Percentiles rank a stretch among this genome's conserved stretches.
Conservation (phyloP, 495 filamentous ascomycete species). For the Penicillium angulare region DNA sequence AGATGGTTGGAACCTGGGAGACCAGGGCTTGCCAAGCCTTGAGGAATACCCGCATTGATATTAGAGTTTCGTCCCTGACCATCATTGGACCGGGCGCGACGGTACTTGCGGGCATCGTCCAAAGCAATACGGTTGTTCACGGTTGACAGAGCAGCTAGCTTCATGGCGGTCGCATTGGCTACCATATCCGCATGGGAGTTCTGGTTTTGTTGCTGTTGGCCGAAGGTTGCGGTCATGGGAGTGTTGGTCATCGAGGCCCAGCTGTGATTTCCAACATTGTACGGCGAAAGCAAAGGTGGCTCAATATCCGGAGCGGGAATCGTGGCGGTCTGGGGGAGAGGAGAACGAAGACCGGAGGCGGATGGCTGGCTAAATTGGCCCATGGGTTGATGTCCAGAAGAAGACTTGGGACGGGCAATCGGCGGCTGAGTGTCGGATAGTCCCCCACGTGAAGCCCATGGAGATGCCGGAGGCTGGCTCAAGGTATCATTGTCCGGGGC, state of each 20-base stretch:
- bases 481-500: constrained; percentile 59
- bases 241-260: constrained; percentile 99
- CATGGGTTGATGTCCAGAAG: constrained; percentile 86
- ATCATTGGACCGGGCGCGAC: constrained; percentile 86
- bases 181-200: constrained; percentile 92
- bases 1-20: constrained; percentile 61
- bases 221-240: constrained; percentile 88
- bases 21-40: constrained; percentile 49
- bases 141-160: constrained; percentile 91
- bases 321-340: constrained; percentile 79
- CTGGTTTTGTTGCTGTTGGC: constrained; percentile 44
- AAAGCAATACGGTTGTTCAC: constrained; percentile 98
- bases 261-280: constrained; percentile 78
- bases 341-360: constrained; percentile 77
- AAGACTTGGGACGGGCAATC: constrained; percentile 81
- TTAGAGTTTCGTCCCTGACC: constrained; percentile 54
- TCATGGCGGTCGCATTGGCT: constrained; percentile 98
- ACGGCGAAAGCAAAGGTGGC: constrained; percentile 85
- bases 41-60: constrained; percentile 47
- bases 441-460: constrained; percentile 64
- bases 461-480: constrained; percentile 65
- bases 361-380: constrained; percentile 91
- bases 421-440: constrained; percentile 53
- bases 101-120: constrained; percentile 93
- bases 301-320: constrained; percentile 76